Evolutionary conservation across 1,284 basidiomycete genomes (phyloP).

Genomic region (Marasmius oreades): DNA sequence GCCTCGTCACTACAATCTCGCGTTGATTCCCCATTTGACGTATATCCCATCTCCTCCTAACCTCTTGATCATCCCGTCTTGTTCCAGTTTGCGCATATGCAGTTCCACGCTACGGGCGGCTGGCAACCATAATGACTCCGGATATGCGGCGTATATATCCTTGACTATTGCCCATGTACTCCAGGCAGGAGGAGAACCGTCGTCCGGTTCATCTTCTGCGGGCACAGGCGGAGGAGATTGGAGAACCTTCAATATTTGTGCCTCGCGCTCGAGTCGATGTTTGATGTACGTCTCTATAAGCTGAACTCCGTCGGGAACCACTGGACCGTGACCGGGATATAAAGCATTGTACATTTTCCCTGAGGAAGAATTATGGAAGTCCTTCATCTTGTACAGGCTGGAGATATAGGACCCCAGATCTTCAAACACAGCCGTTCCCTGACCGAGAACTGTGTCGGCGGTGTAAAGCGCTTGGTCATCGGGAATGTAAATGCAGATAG

Average conservation of each 20-base stretch:
- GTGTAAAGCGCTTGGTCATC: conserved; percentile 75
- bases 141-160: conserved; percentile 68
- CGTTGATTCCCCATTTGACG: conserved; percentile 30
- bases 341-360: conserved; percentile 41
- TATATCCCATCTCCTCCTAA: conserved; percentile 47
- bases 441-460: conserved; percentile 88
- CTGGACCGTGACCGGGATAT: conserved; percentile 89
- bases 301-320: conserved; percentile 56
- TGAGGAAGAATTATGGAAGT: conserved; percentile 30
- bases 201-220: conserved; percentile 15
- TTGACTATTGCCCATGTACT: conserved; percentile 66
- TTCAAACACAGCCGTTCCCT: conserved; percentile 89
- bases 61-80: conserved; percentile 55
- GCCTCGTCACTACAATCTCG: background rate
- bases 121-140: conserved; percentile 68
- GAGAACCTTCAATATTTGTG: conserved; percentile 70
- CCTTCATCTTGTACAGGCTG: conserved; percentile 63
- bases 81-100: conserved; percentile 73
- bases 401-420: conserved; percentile 75
- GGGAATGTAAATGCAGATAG: conserved; percentile 68
- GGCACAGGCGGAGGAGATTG: conserved; percentile 27
- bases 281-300: conserved; percentile 73
- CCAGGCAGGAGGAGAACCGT: conserved; percentile 32
- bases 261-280: conserved; percentile 82
- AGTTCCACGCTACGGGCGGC: conserved; percentile 69